Evolutionary conservation across 2,329 filamentous ascomycete species (phyloP), one percentile per base, ranked within the genome.

Genomic region (Aspergillus sp.): DNA sequence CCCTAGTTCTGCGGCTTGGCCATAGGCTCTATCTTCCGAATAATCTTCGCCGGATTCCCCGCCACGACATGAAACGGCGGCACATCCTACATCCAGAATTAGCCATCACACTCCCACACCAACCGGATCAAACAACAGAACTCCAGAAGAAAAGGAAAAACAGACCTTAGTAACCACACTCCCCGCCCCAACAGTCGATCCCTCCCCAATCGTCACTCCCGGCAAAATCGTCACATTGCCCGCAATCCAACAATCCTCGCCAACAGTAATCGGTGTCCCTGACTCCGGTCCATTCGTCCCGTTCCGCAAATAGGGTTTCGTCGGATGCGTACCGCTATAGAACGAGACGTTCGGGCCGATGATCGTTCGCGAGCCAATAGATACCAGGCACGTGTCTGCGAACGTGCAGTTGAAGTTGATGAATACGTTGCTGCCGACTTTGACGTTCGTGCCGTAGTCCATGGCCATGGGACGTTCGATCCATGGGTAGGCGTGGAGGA

Each of bases 231-330:
- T 84, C 3, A 85, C 86, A 67, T 87, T 88, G 0, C 89, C 89
- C 0, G 87, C 90, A 39, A 93, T 77, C 90, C 90, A 91, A 75
- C 90, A 90, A 77, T 96, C 92, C 61, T 91, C 87, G 0, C 87
- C 90, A 54, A 95, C 84, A 18, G 78, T 82, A 57, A 96, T 90
- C n/a, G 88, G 84, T 64, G 83, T 84, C 0, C 91, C 92, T 6
- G 78, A 67, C 72, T 96, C 91, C 0, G 90, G 90, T 0, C 91
- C 91, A n/a, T n/a, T 42, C 36, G 36, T 42, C 12, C 36, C 36
- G 6, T 42, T 42, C 36, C 36, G 14, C 36, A 42, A 16, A 14
- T 42, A 42, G 5, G 36, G 36, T 1, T 42, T 16, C 36, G 14
- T 7, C 16, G 36, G 36, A n/a, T 42, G 36, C 16, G 36, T 42